These are phyloP conservation scores for Tricholoma flavovirens DNA, from an alignment of 768 basidiomycete species.

Conservation along the genomic window DNA sequence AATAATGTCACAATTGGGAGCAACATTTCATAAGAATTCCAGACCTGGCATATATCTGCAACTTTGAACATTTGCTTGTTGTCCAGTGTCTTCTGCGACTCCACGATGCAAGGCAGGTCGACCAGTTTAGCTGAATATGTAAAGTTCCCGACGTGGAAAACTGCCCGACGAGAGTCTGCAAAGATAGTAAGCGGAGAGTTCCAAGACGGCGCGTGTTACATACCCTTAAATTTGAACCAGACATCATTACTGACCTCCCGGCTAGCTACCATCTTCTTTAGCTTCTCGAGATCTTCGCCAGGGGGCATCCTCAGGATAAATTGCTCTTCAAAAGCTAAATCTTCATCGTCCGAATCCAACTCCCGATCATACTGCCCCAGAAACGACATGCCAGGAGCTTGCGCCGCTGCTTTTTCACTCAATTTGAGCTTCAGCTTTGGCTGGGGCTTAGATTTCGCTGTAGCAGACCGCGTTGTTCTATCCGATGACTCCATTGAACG, in stretches of 20 bases:
- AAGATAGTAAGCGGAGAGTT: not conserved
- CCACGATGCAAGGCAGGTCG: conserved; percentile 90
- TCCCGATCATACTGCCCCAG: conserved; percentile 91
- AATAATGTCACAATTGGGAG: conserved; percentile 3
- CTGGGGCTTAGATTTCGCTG: conserved; percentile 42
- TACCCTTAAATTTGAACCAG: conserved; percentile 99
- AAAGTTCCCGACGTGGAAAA: conserved; percentile 80
- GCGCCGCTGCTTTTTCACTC: conserved; percentile 75
- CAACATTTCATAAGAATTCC: conserved; percentile 5
- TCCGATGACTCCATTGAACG: conserved; percentile 32
- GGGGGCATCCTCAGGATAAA: conserved; percentile 88
- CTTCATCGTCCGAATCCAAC: conserved; percentile 92
- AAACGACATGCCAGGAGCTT: conserved; percentile 83
- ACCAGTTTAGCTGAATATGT: conserved; percentile 90
- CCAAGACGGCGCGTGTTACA: not conserved
- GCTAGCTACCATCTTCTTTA: conserved; percentile 76
- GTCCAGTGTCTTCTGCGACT: conserved; percentile 94
- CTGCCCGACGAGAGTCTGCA: conserved; percentile 83
- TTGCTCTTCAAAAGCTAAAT: conserved; percentile 94
- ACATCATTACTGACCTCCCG: conserved; percentile 78
- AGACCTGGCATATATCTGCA: conserved; percentile 95
- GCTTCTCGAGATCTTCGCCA: conserved; percentile 72
- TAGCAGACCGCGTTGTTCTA: conserved; percentile 53
- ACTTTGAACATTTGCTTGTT: conserved; percentile 98
- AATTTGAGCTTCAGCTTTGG: conserved; percentile 88